These are phyloP conservation scores for Citrullus amarus DNA, from an alignment of 306 rosid species.

Conservation along the genomic window DNA sequence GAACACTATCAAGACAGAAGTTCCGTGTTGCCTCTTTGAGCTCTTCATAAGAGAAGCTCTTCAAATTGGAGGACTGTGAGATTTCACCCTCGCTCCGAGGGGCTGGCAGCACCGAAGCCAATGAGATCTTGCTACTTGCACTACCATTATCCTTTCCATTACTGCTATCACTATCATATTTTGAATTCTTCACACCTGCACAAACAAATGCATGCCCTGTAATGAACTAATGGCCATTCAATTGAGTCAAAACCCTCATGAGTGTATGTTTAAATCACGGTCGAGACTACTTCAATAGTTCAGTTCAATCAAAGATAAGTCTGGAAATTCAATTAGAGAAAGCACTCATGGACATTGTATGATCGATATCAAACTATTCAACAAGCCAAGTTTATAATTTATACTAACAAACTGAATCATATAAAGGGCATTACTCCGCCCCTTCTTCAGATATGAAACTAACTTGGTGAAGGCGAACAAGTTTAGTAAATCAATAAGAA, in stretches of 20 bases:
- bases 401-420: no score
- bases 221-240: background rate
- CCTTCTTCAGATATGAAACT: background rate
- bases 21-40: conserved; percentile 50
- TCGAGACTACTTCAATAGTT: background rate
- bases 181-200: conserved; percentile 34
- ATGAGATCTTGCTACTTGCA: conserved; percentile 20
- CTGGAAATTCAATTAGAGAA: background rate
- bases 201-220: conserved; percentile 3
- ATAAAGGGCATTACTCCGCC: background rate
- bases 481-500: background rate
- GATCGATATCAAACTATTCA: background rate
- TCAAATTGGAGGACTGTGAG: conserved; percentile 20
- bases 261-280: background rate
- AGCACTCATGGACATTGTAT: background rate
- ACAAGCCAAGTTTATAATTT: background rate
- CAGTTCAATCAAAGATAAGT: background rate
- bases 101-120: conserved; percentile 12
- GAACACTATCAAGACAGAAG: conserved; percentile 49
- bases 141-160: conserved; percentile 16
- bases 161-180: conserved; percentile 18
- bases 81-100: conserved; percentile 33
- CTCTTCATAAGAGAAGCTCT: conserved; percentile 29
- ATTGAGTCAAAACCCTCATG: background rate
- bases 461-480: background rate